Conservation (phyloP, 2,329 filamentous ascomycete genomes). For the Thelonectria rubi region DNA sequence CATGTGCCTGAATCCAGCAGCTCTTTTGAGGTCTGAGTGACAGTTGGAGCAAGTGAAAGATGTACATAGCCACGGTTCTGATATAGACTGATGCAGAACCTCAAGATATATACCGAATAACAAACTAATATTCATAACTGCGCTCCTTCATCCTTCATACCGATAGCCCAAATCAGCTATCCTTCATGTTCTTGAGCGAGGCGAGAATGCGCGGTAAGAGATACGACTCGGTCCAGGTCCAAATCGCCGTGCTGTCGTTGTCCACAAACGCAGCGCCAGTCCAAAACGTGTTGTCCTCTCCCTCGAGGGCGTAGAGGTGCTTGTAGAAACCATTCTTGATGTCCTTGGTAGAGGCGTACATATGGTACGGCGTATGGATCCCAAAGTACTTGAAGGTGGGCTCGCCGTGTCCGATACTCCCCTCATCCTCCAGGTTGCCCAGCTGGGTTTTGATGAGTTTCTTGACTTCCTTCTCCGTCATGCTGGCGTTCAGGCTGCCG, state of each 20-base stretch:
- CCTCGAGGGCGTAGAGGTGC: slow-evolving; percentile 24
- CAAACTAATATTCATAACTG: background rate
- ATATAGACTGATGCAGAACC: background rate
- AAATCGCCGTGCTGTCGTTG: slow-evolving; percentile 14
- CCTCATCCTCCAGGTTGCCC: slow-evolving; percentile 12
- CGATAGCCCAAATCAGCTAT: background rate
- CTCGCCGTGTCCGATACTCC: background rate
- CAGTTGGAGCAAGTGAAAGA: too few relatives aligned
- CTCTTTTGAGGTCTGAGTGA: background rate
- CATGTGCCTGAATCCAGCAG: background rate
- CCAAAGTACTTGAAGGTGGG: slow-evolving; percentile 17
- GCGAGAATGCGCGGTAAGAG: slow-evolving; percentile 4
- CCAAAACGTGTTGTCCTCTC: slow-evolving; percentile 32
- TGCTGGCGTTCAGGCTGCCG: background rate
- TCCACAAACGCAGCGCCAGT: slow-evolving; percentile 25
- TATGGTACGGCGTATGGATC: slow-evolving; percentile 28
- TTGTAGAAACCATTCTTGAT: slow-evolving; percentile 26
- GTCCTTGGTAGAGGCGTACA: slow-evolving; percentile 22
- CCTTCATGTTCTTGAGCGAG: background rate
- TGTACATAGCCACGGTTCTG: background rate
- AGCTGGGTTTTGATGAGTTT: slow-evolving; percentile 24
- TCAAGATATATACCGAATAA: background rate
- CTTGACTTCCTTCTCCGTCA: slow-evolving; percentile 11
- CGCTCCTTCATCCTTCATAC: background rate
- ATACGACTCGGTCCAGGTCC: slow-evolving; percentile 13